These are phyloP conservation scores for Apiotrichum siamense DNA, from an alignment of 1,284 basidiomycete genomes.

Conservation along the genomic window DNA sequence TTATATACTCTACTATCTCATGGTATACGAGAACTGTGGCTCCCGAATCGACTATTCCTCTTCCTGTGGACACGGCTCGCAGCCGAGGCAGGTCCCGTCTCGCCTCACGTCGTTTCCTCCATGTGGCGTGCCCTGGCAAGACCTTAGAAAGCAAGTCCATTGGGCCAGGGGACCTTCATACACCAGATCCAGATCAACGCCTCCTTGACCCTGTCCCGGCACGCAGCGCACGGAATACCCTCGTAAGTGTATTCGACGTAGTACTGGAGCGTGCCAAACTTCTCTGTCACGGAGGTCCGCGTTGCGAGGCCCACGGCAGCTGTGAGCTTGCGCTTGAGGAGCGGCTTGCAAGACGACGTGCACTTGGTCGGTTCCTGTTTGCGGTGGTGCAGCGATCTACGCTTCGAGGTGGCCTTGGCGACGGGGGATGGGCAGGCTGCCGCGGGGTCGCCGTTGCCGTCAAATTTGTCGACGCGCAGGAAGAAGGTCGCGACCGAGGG, in stretches of 20 bases:
- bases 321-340: background rate
- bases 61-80: no score
- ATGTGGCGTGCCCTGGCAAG: no score
- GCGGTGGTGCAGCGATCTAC: background rate
- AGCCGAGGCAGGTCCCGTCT: no score
- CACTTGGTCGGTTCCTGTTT: background rate
- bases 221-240: background rate
- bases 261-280: conserved; percentile 3
- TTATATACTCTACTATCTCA: no score
- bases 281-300: background rate
- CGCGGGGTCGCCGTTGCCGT: background rate
- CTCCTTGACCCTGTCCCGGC: background rate
- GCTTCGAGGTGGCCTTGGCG: background rate
- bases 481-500: background rate
- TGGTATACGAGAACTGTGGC: no score
- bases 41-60: no score
- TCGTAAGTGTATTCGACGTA: conserved; percentile 3
- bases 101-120: no score
- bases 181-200: conserved; percentile 1
- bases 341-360: background rate
- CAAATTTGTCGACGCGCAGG: background rate
- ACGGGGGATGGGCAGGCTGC: background rate
- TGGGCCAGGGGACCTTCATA: conserved; percentile 1
- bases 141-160: background rate
- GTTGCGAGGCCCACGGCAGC: background rate